Evolutionary conservation across 192 early-diverging fungal species (phyloP), one percentile per base, ranked within the genome.

Genomic region (Rhizoclosmatium sp.): DNA sequence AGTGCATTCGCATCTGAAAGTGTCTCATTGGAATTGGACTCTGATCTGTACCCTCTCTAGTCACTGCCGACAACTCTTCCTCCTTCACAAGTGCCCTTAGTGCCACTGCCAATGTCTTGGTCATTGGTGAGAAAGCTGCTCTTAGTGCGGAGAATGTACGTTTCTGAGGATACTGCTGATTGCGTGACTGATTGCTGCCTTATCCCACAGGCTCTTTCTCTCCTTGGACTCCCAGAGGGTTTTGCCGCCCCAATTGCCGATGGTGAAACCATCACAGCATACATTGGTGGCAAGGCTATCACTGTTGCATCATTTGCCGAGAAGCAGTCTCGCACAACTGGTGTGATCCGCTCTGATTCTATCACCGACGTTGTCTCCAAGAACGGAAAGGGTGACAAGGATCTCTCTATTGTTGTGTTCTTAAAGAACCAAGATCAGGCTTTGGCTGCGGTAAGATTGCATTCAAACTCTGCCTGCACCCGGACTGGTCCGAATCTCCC

Each of bases 301-400:
- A 73, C 78, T 51, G 21, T 80, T 40, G 78, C 69, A 12, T 49
- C 62, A 3, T 49, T 80, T 61, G 16, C 69, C 9, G 62, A 71
- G 23, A 56, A 61, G 12, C 21, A 16, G 12, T 23, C 59, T 3
- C 65, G 87, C 23, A 78, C 83, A 72, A 48, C 83, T 23, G 84
- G 80, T 46, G 31, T 77, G 14, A 49, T 88, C 58, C 80, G 87
- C 12, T 40, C 23, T 42, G 87, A 88, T 78, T 41, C 78, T 14
- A 65, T 88, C 12, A 70, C 69, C 21, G 84, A 86, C 31, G 46
- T 77, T 51, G 81, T 82, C 49, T 45, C 12, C 69, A 72, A 47
- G 67, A 59, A 21, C 66, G 78, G 62, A 5, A 64, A 47, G 47
- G 78, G 58, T 65, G 75, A 42, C 56, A 79, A 78, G 19, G 69